Evolutionary conservation across 2,329 filamentous ascomycete genomes (phyloP).

Genomic region (Claviceps capensis): DNA sequence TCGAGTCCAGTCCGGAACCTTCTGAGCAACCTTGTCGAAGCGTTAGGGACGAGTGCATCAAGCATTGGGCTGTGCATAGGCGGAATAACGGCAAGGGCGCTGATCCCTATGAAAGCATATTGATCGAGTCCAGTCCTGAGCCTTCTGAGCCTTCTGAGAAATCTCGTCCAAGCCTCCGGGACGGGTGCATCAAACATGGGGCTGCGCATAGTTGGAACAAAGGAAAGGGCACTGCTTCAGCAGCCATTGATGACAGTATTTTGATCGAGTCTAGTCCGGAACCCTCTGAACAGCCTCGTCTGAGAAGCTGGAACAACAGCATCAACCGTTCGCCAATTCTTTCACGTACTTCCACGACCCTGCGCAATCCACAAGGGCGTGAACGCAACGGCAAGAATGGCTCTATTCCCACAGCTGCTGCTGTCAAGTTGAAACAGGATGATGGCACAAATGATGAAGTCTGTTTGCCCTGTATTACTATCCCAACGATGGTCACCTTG

Average conservation of each 20-base stretch:
- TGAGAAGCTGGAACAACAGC: neutral
- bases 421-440: slow-evolving; percentile 1
- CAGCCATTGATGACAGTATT: neutral
- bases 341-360: neutral
- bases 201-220: too few species aligned
- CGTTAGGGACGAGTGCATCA: too few species aligned
- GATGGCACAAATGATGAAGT: neutral
- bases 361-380: neutral
- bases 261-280: neutral
- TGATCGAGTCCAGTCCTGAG: too few species aligned
- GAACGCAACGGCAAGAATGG: neutral
- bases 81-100: too few species aligned
- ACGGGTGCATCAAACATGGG: too few species aligned
- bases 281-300: neutral
- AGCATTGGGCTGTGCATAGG: too few species aligned
- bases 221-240: too few species aligned
- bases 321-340: neutral
- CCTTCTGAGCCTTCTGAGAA: too few species aligned
- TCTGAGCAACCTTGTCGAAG: too few species aligned
- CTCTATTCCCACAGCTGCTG: neutral
- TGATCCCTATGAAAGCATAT: too few species aligned
- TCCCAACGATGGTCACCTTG: neutral
- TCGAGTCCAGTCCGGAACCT: too few species aligned
- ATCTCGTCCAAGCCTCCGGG: too few species aligned
- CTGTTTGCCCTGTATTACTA: neutral